Base-by-base conservation (phyloP, 2,329 filamentous ascomycete genomes). In the Xylaria sp. region DNA sequence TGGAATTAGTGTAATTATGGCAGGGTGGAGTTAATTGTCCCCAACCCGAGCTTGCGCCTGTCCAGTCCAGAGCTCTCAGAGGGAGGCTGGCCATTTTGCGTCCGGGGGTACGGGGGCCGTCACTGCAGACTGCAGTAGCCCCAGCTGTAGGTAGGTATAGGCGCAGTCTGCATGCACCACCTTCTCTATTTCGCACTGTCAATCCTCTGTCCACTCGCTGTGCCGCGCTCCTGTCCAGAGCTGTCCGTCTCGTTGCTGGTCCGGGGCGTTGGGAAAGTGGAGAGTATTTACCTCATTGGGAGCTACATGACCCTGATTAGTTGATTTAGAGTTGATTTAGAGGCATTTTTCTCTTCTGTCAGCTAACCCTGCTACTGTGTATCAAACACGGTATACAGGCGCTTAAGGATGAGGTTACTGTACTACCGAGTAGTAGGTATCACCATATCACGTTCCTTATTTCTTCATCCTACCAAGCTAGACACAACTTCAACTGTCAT, bases 31-130 rank as follows among this genome's bases (percentile, higher is more conserved):
- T 61, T 44, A 60, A 65, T 69, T 52, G 65, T 65, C 65, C 64
- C 68, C 68, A 68, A 70, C 60, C 65, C 56, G 54, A 70, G 68
- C 65, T 65, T 63, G 65, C 68, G 65, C 68, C 68, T 62, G 28
- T 28, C 61, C 55, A 44, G 50, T 41, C 39, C 39, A 41, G 39
- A 13, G 39, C 12, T 18, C 63, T 46, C 58, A 59, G 50, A 39
- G 61, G 66, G 52, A 65, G 62, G 62, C 62, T 65, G 52, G 62
- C 34, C 62, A 55, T 41, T 57, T 41, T 32, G 46, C 61, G 37
- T 23, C 18, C 34, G 34, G 34, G 34, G 55, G 62, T 25, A 25
- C 23, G 23, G 62, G 32, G 51, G 61, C 51, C 25, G 39, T 32
- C 41, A 46, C 51, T 60, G 61, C 61, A 56, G 61, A 13, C 34